These are phyloP conservation scores for Podaxis sp. DNA, from an alignment of 768 basidiomycete species.

Conservation along the genomic window DNA sequence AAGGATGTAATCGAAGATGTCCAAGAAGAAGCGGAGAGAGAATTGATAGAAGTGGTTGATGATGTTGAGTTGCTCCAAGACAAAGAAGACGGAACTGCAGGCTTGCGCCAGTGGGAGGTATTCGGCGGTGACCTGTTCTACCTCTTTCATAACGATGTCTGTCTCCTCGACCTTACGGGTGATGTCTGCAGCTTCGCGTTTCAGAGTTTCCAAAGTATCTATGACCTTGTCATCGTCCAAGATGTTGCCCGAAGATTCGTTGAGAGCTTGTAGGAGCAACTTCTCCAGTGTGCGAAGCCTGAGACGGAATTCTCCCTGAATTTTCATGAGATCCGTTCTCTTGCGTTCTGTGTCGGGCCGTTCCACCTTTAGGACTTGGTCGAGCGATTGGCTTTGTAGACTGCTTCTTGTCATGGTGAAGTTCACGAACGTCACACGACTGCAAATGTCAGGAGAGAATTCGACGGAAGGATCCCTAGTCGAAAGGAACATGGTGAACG, in stretches of 20 bases:
- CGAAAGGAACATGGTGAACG: conserved; percentile 99
- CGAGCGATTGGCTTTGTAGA: conserved; percentile 96
- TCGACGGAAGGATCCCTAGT: conserved; percentile 97
- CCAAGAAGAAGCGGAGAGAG: conserved; percentile 96
- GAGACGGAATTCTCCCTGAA: conserved; percentile 96
- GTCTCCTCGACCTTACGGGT: conserved; percentile 96
- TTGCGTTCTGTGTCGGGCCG: conserved; percentile 95
- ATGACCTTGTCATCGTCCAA: conserved; percentile 99
- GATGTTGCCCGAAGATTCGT: conserved; percentile 96
- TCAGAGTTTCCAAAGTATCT: conserved; percentile 91
- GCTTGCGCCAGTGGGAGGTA: conserved; percentile 94
- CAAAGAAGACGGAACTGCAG: conserved; percentile 96
- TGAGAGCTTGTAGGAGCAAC: conserved; percentile 89
- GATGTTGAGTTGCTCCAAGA: conserved; percentile 89
- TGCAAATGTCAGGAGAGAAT: conserved; percentile 98
- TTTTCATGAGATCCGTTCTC: conserved; percentile 94
- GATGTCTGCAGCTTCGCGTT: conserved; percentile 94
- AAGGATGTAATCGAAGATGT: conserved; percentile 95
- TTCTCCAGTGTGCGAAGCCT: conserved; percentile 92
- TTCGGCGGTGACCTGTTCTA: conserved; percentile 93
- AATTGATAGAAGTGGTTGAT: conserved; percentile 99
- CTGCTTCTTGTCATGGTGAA: conserved; percentile 99
- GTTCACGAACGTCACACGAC: conserved; percentile 93
- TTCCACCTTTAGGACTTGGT: conserved; percentile 96
- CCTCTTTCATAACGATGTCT: conserved; percentile 92